Base-by-base conservation (phyloP, 2,329 filamentous ascomycete genomes). In the Colletotrichum plurivorum region DNA sequence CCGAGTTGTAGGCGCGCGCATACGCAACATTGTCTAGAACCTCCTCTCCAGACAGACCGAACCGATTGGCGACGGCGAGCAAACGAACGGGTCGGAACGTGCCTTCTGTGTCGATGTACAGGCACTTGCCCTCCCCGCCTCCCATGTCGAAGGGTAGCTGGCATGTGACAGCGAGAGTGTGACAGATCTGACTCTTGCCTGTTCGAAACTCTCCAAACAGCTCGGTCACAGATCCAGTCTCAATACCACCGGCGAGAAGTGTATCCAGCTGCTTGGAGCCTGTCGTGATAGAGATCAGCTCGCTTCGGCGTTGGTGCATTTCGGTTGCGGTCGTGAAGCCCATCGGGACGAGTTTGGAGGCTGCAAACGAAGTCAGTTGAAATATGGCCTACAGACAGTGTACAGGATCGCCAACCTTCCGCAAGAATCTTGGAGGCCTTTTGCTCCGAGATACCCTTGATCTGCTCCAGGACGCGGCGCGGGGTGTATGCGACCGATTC, bases 131-230 rank as follows among this genome's bases (percentile, higher is more conserved):
- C 82, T 99, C 96, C 36, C 97, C 96, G 64, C 96, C 96, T 61
- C 96, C 97, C 95, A 98, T 98, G 78, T 99, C 96, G 78, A 99
- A 98, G 1, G 96, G 96, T 51, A 99, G 81, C 80, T 99, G 96
- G 78, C 97, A 99, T 54, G 96, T 99, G 36, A 99, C 96, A 0
- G 97, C 96, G n/a, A 99, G 87, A 0, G 96, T 99, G 79, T 99
- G 97, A 76, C 96, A 99, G 67, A 99, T 95, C 81, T 99, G 96
- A 84, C 94, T 97, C 84, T 99, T 99, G 80, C 96, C 97, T 0
- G 96, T 99, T 75, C 96, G 89, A 78, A 99, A 99, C 80, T 99
- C 96, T 78, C 96, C 96, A 78, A 99, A 99, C 4, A 99, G 92
- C 81, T 99, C 97, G 0, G 97, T 99, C 62, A 99, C 97, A 9